phyloP scores from a whole-genome alignment of 2,329 filamentous ascomycete species.

The Hirsutella thompsonii region DNA sequence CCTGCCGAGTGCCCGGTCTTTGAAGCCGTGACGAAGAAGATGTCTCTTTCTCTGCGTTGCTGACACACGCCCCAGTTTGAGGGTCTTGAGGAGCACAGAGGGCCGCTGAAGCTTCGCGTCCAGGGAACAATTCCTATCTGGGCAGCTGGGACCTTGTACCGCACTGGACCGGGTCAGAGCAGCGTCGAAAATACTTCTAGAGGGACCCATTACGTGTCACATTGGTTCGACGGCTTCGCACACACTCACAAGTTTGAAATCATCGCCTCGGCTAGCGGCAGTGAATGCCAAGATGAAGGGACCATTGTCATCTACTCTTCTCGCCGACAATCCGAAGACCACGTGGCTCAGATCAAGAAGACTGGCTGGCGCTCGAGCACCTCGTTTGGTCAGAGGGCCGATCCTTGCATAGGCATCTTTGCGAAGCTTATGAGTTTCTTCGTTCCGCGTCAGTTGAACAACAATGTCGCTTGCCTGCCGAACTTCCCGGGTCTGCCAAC shows the following conservation, averaged over 20 bases:
- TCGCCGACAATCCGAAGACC: constrained; percentile 50
- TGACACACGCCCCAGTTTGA: constrained; percentile 41
- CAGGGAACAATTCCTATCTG: constrained; percentile 57
- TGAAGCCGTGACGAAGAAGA: too few relatives aligned
- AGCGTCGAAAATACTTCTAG: constrained; percentile 43
- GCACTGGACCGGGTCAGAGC: constrained; percentile 59
- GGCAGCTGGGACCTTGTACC: constrained; percentile 58
- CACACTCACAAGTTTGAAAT: constrained; percentile 65
- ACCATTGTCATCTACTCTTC: constrained; percentile 55
- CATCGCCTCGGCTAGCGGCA: constrained; percentile 18
- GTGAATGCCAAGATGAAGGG: constrained; percentile 6
- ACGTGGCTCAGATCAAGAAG: constrained; percentile 46
- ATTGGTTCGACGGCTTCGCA: constrained; percentile 75
- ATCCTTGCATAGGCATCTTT: constrained; percentile 64
- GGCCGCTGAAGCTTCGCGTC: constrained; percentile 50
- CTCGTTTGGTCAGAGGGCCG: constrained; percentile 58
- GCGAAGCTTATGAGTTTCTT: constrained; percentile 57
- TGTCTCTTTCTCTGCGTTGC: background rate
- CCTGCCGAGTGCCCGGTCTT: too few relatives aligned
- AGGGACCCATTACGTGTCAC: constrained; percentile 48
- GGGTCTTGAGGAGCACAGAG: constrained; percentile 49
- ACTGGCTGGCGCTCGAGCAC: constrained; percentile 43
- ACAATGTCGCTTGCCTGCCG: constrained; percentile 52
- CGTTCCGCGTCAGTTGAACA: constrained; percentile 27
- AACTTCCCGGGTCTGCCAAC: constrained; percentile 46